phyloP scores from a whole-genome alignment of 768 basidiomycete genomes.

The Coprinopsis strossmayeri region DNA sequence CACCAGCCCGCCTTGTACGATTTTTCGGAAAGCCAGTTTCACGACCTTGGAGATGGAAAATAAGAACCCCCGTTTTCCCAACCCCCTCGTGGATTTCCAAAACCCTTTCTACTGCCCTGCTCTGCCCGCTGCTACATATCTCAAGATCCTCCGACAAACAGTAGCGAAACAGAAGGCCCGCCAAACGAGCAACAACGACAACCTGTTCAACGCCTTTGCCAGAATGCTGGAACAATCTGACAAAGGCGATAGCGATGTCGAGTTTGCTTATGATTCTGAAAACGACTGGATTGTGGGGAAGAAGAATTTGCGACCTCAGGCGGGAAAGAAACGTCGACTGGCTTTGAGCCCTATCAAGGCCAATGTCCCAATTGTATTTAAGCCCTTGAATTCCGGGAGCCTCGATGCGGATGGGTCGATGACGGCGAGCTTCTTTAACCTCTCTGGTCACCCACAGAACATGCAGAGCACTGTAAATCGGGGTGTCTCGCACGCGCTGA shows the following conservation, averaged over 20 bases:
- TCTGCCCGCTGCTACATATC: slow-evolving; percentile 38
- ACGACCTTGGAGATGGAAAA: background rate
- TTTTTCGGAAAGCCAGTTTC: background rate
- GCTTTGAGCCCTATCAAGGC: background rate
- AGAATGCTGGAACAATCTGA: slow-evolving; percentile 24
- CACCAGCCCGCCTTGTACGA: background rate
- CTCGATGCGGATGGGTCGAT: background rate
- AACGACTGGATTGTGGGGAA: slow-evolving; percentile 14
- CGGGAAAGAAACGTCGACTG: background rate
- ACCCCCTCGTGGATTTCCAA: slow-evolving; percentile 40
- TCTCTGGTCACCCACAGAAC: slow-evolving; percentile 4
- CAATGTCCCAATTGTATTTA: background rate
- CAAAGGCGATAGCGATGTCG: slow-evolving; percentile 12
- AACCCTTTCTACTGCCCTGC: slow-evolving; percentile 57
- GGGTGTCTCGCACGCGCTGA: background rate
- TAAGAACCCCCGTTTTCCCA: background rate
- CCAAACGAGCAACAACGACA: slow-evolving; percentile 4
- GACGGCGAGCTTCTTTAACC: slow-evolving; percentile 6
- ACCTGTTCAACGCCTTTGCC: slow-evolving; percentile 26
- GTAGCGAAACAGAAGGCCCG: slow-evolving; percentile 13
- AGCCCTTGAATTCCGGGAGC: background rate
- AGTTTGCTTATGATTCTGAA: slow-evolving; percentile 12
- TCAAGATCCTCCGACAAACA: slow-evolving; percentile 34
- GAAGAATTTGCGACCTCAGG: background rate
- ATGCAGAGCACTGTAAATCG: slow-evolving; percentile 7